These are phyloP conservation scores for Monosporozyma servazzii DNA, from an alignment of 805 yeast species.

Conservation along the genomic window DNA sequence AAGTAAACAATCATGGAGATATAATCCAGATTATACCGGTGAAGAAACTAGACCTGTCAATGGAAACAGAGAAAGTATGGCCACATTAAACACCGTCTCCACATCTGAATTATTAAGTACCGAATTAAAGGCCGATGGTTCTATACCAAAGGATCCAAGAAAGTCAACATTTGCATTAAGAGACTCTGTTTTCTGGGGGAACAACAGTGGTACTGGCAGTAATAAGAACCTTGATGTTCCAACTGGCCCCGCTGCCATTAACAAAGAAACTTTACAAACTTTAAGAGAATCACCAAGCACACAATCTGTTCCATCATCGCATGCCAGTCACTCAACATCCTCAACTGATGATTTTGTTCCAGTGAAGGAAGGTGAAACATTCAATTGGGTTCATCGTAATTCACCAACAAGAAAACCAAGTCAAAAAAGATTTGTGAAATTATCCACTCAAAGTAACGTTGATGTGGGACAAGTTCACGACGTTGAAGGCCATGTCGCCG, in stretches of 20 bases:
- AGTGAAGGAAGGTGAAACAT: slow-evolving; percentile 26
- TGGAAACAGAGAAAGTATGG: slow-evolving; percentile 47
- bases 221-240: neutral
- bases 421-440: slow-evolving; percentile 31
- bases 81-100: slow-evolving; percentile 73
- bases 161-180: slow-evolving; percentile 34
- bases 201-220: neutral
- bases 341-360: slow-evolving; percentile 29
- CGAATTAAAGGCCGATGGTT: slow-evolving; percentile 56
- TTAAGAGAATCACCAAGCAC: slow-evolving; percentile 4
- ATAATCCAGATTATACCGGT: slow-evolving; percentile 16
- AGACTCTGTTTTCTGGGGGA: slow-evolving; percentile 34
- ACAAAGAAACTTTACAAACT: neutral
- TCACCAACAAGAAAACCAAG: slow-evolving; percentile 23
- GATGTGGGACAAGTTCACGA: slow-evolving; percentile 27
- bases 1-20: slow-evolving; percentile 52
- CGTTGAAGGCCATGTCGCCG: slow-evolving; percentile 25
- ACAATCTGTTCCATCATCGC: neutral
- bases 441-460: slow-evolving; percentile 29
- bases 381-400: slow-evolving; percentile 24
- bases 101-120: slow-evolving; percentile 78
- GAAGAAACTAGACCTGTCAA: slow-evolving; percentile 27
- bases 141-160: slow-evolving; percentile 35
- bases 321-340: slow-evolving; percentile 13
- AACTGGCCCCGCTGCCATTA: neutral